Evolutionary conservation across 2,329 filamentous ascomycete species (phyloP), one percentile per base, ranked within the genome.

Genomic region (Leptosphaerulina australis): DNA sequence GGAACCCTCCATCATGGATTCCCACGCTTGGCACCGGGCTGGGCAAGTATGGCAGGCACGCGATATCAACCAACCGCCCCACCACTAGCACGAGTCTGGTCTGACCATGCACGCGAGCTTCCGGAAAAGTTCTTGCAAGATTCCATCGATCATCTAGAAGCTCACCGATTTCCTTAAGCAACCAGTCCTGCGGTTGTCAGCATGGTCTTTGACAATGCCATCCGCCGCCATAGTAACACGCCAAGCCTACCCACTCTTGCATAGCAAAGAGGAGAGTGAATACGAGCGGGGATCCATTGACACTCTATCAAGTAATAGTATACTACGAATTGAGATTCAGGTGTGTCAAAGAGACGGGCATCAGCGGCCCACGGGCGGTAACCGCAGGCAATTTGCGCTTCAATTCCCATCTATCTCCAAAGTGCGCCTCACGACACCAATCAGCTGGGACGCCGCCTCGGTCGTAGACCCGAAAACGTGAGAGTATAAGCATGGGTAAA

Each of bases 401-500:
- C 25, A 31, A 26, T 22, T 41, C 22, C 40, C 35, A 28, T 41
- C 29, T 36, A 25, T 37, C 36, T 51, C 12, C 36, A 37, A 37
- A 51, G 20, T 15, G 41, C 22, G 35, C 38, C 14, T 29, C 18
- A n/a, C 43, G 24, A 31, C 20, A 31, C 41, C 41, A 51, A 51
- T 37, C 48, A 46, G 36, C 35, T 15, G 18, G 29, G 18, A 25
- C 35, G 24, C 34, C 35, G 14, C 25, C 25, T 53, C 50, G 50
- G 50, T 44, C 28, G 22, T 44, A 11, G 50, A 39, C 11, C 54
- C 49, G 45, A 47, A 58, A 54, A 34, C 18, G 43, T 54, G 50
- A 55, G 45, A 44, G 50, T 55, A 63, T 58, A 58, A 59, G 56
- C 60, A 55, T 55, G 35, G 44, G 30, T 44, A 28, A 33, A 30